Conservation (phyloP, 306 rosid genomes). For the Hippophae gyantsensis region DNA sequence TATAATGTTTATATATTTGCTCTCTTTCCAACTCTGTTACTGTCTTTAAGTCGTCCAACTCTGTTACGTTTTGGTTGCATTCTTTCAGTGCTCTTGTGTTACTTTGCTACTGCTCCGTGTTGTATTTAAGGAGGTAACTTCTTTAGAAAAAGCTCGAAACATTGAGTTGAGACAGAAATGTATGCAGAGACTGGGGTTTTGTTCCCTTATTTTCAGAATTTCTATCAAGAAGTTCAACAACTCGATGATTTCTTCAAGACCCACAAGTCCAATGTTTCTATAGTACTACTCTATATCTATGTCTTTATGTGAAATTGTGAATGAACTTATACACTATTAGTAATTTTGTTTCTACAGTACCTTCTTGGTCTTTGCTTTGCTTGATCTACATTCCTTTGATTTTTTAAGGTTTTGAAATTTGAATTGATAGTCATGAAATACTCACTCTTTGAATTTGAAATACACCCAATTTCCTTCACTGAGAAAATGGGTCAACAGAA, state of each 20-base stretch:
- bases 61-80: conserved; percentile 21
- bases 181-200: conserved; percentile 65
- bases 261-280: conserved; percentile 49
- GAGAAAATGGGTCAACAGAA: conserved; percentile 18
- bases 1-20: conserved; percentile 12
- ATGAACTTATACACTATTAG: no score
- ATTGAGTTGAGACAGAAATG: conserved; percentile 37
- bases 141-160: conserved; percentile 1
- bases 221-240: conserved; percentile 68
- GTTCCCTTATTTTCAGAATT: conserved; percentile 55
- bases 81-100: conserved; percentile 7
- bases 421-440: conserved; percentile 9
- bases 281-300: conserved; percentile 27
- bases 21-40: conserved; percentile 20
- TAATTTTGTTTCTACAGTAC: no score
- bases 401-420: conserved; percentile 5
- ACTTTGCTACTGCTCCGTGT: conserved; percentile 3
- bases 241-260: conserved; percentile 67
- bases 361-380: conserved; percentile 4
- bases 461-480: conserved; percentile 5
- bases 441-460: not conserved
- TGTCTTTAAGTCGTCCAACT: conserved; percentile 10
- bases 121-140: not conserved
- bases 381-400: conserved; percentile 30
- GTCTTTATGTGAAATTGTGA: not conserved